phyloP scores from a whole-genome alignment of 768 basidiomycete species.

The Clavulina sp. region DNA sequence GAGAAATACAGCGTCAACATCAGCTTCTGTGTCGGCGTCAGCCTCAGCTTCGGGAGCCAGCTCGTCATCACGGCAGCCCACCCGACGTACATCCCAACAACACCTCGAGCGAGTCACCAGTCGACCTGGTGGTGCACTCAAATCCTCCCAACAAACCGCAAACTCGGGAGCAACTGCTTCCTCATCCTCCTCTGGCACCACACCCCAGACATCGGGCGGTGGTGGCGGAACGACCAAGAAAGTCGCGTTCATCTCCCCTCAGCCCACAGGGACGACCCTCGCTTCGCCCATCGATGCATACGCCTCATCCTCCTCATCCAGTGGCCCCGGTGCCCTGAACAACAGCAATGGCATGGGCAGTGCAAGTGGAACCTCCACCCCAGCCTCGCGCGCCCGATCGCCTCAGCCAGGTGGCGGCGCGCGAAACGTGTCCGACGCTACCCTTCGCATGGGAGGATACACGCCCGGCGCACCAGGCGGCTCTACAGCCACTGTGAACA shows the following conservation, averaged over 20 bases:
- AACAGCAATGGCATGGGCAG: background rate
- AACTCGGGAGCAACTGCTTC: conserved; percentile 20
- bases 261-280: conserved; percentile 43
- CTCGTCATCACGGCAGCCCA: background rate
- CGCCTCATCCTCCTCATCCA: background rate
- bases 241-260: conserved; percentile 73
- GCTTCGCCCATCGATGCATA: conserved; percentile 2
- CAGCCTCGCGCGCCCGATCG: conserved; percentile 7
- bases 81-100: background rate
- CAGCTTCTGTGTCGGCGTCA: background rate
- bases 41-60: background rate
- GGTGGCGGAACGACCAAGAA: conserved; percentile 41
- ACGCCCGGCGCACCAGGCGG: background rate
- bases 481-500: background rate
- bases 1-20: background rate
- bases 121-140: conserved; percentile 18
- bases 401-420: background rate
- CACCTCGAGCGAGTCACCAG: conserved; percentile 14
- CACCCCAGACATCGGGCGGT: conserved; percentile 19
- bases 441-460: background rate
- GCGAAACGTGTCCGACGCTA: background rate
- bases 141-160: conserved; percentile 24
- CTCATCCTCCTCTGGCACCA: conserved; percentile 12
- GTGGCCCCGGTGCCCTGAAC: background rate
- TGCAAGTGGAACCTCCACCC: conserved; percentile 23